A percentile compares a stretch with the other conserved stretches of the same genome.
Conservation (phyloP, 2,329 filamentous ascomycete species). For the Botrytis aclada region DNA sequence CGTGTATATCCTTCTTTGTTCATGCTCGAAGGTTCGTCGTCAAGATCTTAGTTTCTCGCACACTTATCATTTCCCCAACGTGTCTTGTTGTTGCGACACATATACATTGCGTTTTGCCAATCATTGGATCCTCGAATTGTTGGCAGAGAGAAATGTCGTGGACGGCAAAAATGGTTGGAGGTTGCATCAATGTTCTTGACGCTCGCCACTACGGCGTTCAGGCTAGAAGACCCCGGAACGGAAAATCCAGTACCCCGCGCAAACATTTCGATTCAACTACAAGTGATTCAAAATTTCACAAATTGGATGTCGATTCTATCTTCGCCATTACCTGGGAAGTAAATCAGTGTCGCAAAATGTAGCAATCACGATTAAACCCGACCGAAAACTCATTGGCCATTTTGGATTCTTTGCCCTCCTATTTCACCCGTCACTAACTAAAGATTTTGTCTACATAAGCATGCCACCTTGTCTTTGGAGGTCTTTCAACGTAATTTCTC, state of each 20-base stretch:
- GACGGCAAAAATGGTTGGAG: neutral
- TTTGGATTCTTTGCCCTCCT: neutral
- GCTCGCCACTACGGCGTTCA: neutral
- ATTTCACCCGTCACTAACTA: slow-evolving; percentile 10
- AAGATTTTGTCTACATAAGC: slow-evolving; percentile 31
- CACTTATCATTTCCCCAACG: neutral
- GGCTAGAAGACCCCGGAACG: neutral
- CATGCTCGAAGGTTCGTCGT: neutral
- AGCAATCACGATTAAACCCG: neutral
- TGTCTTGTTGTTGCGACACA: neutral
- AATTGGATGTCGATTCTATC: neutral
- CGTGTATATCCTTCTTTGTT: neutral
- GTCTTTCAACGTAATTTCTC: slow-evolving; percentile 46
- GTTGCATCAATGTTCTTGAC: neutral
- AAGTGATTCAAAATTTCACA: neutral
- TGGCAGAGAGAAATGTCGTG: neutral
- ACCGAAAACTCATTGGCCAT: neutral
- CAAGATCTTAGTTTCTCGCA: neutral
- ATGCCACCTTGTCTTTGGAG: slow-evolving; percentile 30
- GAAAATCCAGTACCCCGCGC: neutral
- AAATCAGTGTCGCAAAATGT: neutral
- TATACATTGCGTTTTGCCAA: neutral
- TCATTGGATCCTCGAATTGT: neutral
- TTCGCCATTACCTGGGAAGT: neutral
- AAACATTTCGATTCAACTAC: neutral